A percentile compares a stretch with the other conserved stretches of the same genome.
Conservation (phyloP, 176 grass and related monocot genomes). For the Oryza brachyantha region DNA sequence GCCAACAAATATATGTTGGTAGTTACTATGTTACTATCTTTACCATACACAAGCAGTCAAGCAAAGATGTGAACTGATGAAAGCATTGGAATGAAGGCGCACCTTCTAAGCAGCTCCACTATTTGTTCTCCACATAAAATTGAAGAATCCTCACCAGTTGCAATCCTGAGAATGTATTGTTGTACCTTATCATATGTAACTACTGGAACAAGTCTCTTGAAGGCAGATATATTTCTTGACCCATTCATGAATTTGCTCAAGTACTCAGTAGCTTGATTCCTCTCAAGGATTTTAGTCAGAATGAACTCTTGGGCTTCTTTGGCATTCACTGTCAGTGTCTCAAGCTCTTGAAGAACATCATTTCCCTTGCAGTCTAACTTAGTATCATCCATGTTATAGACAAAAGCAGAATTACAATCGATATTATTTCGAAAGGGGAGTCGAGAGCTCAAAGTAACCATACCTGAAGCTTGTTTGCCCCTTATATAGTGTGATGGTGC, state of each 20-base stretch:
- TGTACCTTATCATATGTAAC: constrained; percentile 59
- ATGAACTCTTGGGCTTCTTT: constrained; percentile 58
- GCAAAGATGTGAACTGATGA: constrained; percentile 1
- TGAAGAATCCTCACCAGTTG: constrained; percentile 60
- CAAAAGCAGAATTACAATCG: constrained; percentile 19
- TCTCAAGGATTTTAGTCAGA: constrained; percentile 56
- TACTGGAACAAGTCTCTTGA: constrained; percentile 56
- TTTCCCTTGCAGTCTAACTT: constrained; percentile 51
- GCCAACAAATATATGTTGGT: constrained; percentile 5
- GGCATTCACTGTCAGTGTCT: constrained; percentile 60
- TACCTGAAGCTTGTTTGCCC: constrained; percentile 23
- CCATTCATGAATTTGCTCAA: constrained; percentile 65
- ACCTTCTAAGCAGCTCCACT: constrained; percentile 69
- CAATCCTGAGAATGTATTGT: constrained; percentile 61
- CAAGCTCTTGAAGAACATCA: constrained; percentile 59
- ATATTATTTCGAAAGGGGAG: constrained; percentile 31
- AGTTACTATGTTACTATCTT: constrained; percentile 24
- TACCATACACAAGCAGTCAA: constrained; percentile 9
- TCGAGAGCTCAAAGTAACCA: constrained; percentile 31
- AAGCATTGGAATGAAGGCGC: neutral
- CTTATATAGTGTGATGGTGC: constrained; percentile 45
- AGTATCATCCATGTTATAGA: constrained; percentile 49
- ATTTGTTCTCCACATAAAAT: constrained; percentile 64
- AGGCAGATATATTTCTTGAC: constrained; percentile 49
- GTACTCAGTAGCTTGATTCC: constrained; percentile 69